Evolutionary conservation across 176 grass and related monocot genomes (phyloP), one percentile per base, ranked within the genome.

Genomic region (Cenchrus purpureus): DNA sequence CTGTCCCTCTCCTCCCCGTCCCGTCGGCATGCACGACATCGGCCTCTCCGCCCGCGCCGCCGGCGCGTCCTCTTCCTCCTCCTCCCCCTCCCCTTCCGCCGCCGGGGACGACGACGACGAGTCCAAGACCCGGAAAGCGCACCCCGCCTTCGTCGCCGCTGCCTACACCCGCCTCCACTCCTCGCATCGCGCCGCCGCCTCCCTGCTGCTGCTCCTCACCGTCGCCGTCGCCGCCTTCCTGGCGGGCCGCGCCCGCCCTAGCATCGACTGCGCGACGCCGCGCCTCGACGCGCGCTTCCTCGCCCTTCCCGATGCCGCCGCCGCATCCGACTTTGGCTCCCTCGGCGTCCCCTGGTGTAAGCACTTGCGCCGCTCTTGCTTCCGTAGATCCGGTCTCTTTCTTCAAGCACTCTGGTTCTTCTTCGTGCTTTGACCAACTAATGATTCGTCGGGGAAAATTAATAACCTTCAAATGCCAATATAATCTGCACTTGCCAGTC

Each of bases 331-430:
- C 54, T 98, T 98, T 32, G 96, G 93, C 16, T 88, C 88, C 70
- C 91, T 98, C 86, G 96, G 96, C 66, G 96, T 95, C 34, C 96
- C 96, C 19, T 92, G 87, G 93, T 98, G 96, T 97, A 97, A 88
- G 94, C 80, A 40, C 71, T 87, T 17, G 16, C 51, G 62, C 71
- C 28, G 11, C 51, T 50, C 29, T 65, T 73, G 9, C 16, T 54
- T 19, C 14, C 13, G 51, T 42, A 60, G 78, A 87, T 87, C 85
- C 37, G 15, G 17, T 25, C 51, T 12, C 25, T 79, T 71, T 59
- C 22, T 59, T 69, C 22, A n/a, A 69, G 37, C 20, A 22, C 37
- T 59, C 71, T 42, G 13, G 4, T 60, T 4, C 15, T 45, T 31
- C 5, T 72, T 46, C 54, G 22, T 43, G 3, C 77, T 73, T 73